A percentile compares a stretch with the other conserved stretches of the same genome.
Conservation (phyloP, 108 stramenopile genomes). For the Cyclostephanos invisitatus region DNA sequence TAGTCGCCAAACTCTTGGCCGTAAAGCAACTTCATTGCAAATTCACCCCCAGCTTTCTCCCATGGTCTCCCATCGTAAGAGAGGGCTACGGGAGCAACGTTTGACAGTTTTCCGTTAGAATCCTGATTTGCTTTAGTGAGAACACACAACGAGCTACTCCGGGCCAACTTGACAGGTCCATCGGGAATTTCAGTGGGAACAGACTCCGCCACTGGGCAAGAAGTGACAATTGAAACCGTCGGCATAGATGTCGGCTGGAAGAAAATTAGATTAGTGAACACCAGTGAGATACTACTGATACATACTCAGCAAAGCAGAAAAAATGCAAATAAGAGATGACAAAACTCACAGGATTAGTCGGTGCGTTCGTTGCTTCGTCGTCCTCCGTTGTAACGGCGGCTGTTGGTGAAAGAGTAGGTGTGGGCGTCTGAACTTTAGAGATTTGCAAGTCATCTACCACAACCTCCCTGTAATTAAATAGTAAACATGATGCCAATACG, state of each 20-base stretch:
- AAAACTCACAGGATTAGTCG: slow-evolving; percentile 12
- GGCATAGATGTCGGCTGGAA: slow-evolving; percentile 36
- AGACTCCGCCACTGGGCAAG: slow-evolving; percentile 16
- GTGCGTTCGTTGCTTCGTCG: slow-evolving; percentile 4
- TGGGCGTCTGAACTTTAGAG: slow-evolving; percentile 4
- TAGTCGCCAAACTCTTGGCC: slow-evolving; percentile 35
- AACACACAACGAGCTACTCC: slow-evolving; percentile 33
- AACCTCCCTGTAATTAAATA: slow-evolving; percentile 25
- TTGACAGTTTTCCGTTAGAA: slow-evolving; percentile 22
- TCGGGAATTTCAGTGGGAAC: slow-evolving; percentile 14
- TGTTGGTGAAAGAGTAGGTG: slow-evolving; percentile 28
- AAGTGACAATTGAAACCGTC: slow-evolving; percentile 29
- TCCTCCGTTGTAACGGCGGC: not conserved
- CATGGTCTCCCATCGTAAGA: slow-evolving; percentile 51
- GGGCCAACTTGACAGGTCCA: slow-evolving; percentile 31
- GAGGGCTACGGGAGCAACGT: slow-evolving; percentile 45
- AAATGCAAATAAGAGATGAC: not conserved
- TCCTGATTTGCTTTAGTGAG: slow-evolving; percentile 37
- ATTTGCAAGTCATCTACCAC: slow-evolving; percentile 43
- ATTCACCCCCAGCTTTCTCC: slow-evolving; percentile 51
- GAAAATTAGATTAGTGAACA: not conserved
- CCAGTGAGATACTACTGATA: not conserved
- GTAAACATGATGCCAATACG: not conserved
- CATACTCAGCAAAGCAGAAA: not conserved
- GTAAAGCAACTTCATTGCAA: slow-evolving; percentile 34